phyloP scores from a whole-genome alignment of 106 monocot species.

The Vanilla planifolia region DNA sequence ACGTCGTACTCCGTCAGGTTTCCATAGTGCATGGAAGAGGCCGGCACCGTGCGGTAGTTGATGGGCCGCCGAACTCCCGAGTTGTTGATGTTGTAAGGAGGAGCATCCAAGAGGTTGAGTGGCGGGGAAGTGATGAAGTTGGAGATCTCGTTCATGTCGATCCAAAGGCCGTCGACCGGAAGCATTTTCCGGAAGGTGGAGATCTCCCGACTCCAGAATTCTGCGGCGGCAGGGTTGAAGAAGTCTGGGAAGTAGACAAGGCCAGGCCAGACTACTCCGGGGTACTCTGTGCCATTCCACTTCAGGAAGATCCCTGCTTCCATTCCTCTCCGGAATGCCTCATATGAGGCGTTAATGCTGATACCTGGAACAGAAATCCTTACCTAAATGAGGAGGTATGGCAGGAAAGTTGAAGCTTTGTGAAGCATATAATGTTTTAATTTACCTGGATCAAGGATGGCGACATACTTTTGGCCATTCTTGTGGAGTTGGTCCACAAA shows the following conservation, averaged over 20 bases:
- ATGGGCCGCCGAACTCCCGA: conserved; percentile 26
- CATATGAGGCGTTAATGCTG: conserved; percentile 39
- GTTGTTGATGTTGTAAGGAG: conserved; percentile 57
- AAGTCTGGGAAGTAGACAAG: conserved; percentile 66
- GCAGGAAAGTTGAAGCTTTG: too few relatives aligned
- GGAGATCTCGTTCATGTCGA: conserved; percentile 84
- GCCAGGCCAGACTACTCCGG: conserved; percentile 61
- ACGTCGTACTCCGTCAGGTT: conserved; percentile 57
- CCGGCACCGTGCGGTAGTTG: conserved; percentile 36
- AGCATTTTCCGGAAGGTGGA: conserved; percentile 31
- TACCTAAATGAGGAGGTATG: background rate
- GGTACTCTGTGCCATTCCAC: conserved; percentile 27
- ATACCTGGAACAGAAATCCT: conserved; percentile 65
- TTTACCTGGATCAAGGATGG: conserved; percentile 66
- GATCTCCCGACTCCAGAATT: conserved; percentile 53
- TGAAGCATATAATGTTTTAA: too few relatives aligned
- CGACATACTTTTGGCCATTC: conserved; percentile 57
- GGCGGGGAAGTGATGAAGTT: conserved; percentile 47
- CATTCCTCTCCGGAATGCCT: conserved; percentile 30
- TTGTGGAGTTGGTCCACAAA: conserved; percentile 48
- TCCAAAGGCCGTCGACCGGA: conserved; percentile 71
- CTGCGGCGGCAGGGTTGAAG: conserved; percentile 33
- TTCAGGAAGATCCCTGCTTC: conserved; percentile 39
- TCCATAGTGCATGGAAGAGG: conserved; percentile 45
- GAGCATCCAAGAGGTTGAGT: conserved; percentile 31